A percentile compares a stretch with the other conserved stretches of the same genome.
phyloP scores from a whole-genome alignment of 768 basidiomycete species.

The Chalciporus chontae region DNA sequence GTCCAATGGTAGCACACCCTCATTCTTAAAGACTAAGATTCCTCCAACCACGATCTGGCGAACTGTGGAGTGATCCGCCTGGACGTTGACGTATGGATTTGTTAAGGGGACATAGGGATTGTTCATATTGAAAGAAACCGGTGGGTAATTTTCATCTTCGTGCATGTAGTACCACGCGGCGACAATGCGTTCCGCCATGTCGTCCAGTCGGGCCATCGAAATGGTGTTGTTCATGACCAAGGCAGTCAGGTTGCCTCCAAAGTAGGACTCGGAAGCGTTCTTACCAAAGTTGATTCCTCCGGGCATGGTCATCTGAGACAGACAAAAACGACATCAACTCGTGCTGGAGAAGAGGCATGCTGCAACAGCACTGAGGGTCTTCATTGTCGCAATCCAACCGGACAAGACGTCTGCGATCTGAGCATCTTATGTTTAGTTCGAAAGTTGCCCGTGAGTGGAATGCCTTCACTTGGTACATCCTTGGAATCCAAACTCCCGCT shows the following conservation, averaged over 20 bases:
- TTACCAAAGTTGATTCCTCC: constrained; percentile 49
- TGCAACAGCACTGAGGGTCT: constrained; percentile 45
- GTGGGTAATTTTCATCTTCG: constrained; percentile 32
- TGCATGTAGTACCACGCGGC: constrained; percentile 52
- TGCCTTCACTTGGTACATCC: constrained; percentile 42
- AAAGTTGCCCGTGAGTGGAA: no score
- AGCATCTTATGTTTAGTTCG: no score
- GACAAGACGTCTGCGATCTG: constrained; percentile 45
- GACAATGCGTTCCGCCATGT: constrained; percentile 72
- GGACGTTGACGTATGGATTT: constrained; percentile 50
- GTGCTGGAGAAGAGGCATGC: constrained; percentile 46
- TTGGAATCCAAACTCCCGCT: constrained; percentile 64
- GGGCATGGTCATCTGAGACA: constrained; percentile 78
- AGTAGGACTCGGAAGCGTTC: constrained; percentile 43
- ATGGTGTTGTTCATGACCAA: constrained; percentile 63
- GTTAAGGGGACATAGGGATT: constrained; percentile 21
- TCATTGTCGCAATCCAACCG: constrained; percentile 61
- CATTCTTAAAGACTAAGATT: constrained; percentile 69
- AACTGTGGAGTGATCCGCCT: constrained; percentile 50
- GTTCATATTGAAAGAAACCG: constrained; percentile 27
- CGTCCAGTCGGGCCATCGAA: constrained; percentile 53
- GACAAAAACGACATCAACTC: no score
- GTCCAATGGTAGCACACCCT: constrained; percentile 37
- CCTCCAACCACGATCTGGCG: constrained; percentile 64
- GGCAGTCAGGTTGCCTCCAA: constrained; percentile 55